phyloP scores from a whole-genome alignment of 257 asterid genomes.

The Salvia splendens region DNA sequence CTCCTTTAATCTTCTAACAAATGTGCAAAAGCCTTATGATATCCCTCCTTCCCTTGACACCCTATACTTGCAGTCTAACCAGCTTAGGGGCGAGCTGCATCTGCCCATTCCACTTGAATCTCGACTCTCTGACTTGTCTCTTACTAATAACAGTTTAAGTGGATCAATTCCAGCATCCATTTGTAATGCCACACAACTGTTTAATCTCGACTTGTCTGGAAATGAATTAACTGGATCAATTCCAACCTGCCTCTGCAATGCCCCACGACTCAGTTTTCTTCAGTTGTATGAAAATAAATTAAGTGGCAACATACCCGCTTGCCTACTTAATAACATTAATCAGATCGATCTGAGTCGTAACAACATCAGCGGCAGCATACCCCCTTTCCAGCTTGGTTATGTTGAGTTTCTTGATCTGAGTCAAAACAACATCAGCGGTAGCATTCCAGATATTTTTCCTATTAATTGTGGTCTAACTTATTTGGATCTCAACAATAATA shows the following conservation, averaged over 20 bases:
- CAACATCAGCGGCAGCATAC: constrained; percentile 23
- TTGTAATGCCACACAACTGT: too few species aligned
- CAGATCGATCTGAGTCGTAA: background rate
- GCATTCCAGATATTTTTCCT: background rate
- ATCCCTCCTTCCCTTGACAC: background rate
- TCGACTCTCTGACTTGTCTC: background rate
- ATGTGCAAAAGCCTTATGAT: constrained; percentile 28
- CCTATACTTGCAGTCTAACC: constrained; percentile 33
- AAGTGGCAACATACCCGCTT: constrained; percentile 30
- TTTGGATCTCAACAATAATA: background rate
- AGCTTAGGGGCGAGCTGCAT: constrained; percentile 18
- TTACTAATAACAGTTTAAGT: constrained; percentile 28
- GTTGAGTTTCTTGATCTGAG: background rate
- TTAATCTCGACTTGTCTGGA: too few species aligned
- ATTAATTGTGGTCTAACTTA: accelerated
- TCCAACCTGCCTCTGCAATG: constrained; percentile 7
- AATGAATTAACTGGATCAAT: background rate
- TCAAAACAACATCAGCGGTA: background rate
- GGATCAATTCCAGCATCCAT: constrained; percentile 4
- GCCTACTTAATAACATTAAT: background rate
- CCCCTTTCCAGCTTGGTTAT: background rate
- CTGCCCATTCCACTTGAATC: background rate
- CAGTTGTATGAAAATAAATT: constrained; percentile 33
- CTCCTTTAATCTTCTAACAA: constrained; percentile 31
- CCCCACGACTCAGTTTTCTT: constrained; percentile 18